These are phyloP conservation scores for Candida qinlingensis DNA, from an alignment of 805 yeast genomes.

Conservation along the genomic window DNA sequence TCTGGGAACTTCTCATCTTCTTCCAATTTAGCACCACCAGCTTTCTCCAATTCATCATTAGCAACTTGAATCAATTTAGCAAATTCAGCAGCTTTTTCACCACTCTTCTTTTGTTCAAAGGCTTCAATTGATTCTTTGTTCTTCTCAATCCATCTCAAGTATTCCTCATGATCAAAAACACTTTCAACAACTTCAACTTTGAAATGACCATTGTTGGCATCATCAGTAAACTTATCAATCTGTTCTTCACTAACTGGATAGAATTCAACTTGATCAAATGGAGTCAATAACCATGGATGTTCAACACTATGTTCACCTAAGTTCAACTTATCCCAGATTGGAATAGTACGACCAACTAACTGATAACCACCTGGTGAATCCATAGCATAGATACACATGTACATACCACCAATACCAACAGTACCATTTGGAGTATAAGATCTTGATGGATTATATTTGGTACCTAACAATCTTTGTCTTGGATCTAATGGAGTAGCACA, in stretches of 20 bases:
- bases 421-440: conserved; percentile 95
- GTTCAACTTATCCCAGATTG: conserved; percentile 93
- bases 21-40: conserved; percentile 40
- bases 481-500: conserved; percentile 98
- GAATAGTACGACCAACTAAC: conserved; percentile 92
- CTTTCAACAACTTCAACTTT: conserved; percentile 68
- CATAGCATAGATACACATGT: conserved; percentile 98
- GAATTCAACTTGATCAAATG: conserved; percentile 92
- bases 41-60: conserved; percentile 61
- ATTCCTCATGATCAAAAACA: conserved; percentile 77
- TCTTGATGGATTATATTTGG: conserved; percentile 94
- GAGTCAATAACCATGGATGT: conserved; percentile 85
- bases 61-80: conserved; percentile 76
- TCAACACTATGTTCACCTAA: conserved; percentile 58
- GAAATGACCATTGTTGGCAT: conserved; percentile 77
- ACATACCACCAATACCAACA: conserved; percentile 98
- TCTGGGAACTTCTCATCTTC: conserved; percentile 62
- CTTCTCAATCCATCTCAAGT: conserved; percentile 70
- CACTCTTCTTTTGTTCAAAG: conserved; percentile 63
- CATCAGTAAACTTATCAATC: conserved; percentile 63
- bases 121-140: conserved; percentile 67
- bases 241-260: conserved; percentile 88
- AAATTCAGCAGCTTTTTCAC: conserved; percentile 82
- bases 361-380: conserved; percentile 97
- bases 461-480: conserved; percentile 84